Conservation (phyloP, 208 protist species). For the Wallacemonas rigidus region DNA sequence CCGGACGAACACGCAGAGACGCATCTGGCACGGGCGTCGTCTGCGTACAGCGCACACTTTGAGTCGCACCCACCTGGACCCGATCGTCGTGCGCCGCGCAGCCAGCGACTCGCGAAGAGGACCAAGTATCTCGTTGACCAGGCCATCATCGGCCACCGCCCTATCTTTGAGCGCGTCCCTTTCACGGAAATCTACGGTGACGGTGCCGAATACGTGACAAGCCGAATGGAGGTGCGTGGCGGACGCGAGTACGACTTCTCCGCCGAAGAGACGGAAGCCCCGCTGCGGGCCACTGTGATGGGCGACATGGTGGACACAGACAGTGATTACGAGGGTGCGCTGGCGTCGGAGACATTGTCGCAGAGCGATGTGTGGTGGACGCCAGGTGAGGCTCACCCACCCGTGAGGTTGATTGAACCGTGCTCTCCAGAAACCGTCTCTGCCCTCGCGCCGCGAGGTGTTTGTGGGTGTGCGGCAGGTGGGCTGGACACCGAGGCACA, state of each 20-base stretch:
- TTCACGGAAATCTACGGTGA: background rate
- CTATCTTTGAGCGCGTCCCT: conserved; percentile 1
- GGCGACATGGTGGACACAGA: conserved; percentile 14
- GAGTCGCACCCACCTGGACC: background rate
- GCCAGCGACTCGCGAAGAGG: background rate
- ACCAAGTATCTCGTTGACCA: conserved; percentile 6
- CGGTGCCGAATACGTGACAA: background rate
- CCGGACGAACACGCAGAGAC: conserved; percentile 21
- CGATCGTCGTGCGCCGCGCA: background rate
- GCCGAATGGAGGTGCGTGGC: background rate
- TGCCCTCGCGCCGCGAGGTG: too few relatives aligned
- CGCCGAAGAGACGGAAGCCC: background rate
- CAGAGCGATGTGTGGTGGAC: conserved; percentile 26
- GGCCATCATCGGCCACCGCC: conserved; percentile 1
- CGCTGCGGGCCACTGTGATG: background rate
- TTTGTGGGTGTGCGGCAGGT: too few relatives aligned
- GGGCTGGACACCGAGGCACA: too few relatives aligned
- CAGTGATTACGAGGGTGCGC: background rate
- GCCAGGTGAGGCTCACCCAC: background rate
- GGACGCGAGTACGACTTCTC: background rate
- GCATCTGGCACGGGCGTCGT: conserved; percentile 12
- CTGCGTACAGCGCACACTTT: background rate
- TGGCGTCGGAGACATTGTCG: background rate
- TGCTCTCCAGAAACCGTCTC: too few relatives aligned
- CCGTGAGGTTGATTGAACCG: too few relatives aligned